A percentile compares a stretch with the other conserved stretches of the same genome.
phyloP scores from a whole-genome alignment of 345 rosid genomes.

The Ailanthus altissimus region DNA sequence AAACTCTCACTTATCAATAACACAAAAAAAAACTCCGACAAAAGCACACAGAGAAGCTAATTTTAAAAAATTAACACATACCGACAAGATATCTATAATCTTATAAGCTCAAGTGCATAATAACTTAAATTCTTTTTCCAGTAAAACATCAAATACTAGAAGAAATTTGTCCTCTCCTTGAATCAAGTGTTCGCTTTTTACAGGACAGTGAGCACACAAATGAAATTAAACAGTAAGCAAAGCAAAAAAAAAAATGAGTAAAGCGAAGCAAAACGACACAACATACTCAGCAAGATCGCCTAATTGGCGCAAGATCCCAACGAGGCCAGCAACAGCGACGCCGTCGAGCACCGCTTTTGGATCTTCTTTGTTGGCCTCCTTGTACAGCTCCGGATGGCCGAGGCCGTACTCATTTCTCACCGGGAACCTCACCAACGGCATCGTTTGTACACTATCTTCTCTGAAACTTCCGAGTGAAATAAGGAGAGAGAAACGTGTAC shows the following conservation, averaged over 20 bases:
- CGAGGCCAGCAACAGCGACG: slow-evolving; percentile 76
- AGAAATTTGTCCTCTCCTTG: not conserved
- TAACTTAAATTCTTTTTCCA: not conserved
- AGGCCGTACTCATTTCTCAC: slow-evolving; percentile 69
- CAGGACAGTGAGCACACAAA: not conserved
- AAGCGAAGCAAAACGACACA: not conserved
- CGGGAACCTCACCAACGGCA: slow-evolving; percentile 75
- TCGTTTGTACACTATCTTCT: slow-evolving; percentile 24
- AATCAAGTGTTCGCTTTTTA: not conserved
- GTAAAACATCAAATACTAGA: not conserved
- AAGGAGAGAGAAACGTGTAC: slow-evolving; percentile 20
- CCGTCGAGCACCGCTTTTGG: slow-evolving; percentile 82
- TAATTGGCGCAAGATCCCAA: slow-evolving; percentile 93
- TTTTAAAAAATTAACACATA: not conserved
- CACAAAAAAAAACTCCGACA: not conserved
- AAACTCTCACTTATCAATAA: not conserved
- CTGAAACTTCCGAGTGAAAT: not conserved
- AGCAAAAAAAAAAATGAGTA: not conserved
- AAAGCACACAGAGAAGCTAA: slow-evolving; percentile 9
- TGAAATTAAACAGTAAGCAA: not conserved
- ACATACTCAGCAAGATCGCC: slow-evolving; percentile 99
- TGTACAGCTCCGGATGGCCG: slow-evolving; percentile 57
- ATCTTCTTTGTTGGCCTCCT: slow-evolving; percentile 61
- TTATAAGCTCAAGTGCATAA: not conserved
- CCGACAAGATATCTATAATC: not conserved